These are phyloP conservation scores for Thielaviopsis euricoi DNA, from an alignment of 2,329 filamentous ascomycete species.

Conservation along the genomic window DNA sequence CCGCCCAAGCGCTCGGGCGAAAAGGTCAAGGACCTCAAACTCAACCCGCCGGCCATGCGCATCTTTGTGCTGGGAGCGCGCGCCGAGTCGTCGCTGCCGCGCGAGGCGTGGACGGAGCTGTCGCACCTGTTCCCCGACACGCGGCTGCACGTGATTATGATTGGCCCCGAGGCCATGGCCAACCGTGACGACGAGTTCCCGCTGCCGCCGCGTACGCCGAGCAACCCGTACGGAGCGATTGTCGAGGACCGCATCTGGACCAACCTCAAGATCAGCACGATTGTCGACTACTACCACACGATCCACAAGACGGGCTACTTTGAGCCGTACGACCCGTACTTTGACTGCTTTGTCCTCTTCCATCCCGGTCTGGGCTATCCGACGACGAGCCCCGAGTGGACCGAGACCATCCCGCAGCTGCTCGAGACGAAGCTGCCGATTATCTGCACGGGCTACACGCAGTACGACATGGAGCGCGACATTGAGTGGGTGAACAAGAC, in stretches of 20 bases:
- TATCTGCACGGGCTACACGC: slow-evolving; percentile 88
- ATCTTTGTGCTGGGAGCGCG: slow-evolving; percentile 88
- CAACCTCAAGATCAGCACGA: slow-evolving; percentile 91
- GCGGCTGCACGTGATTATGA: slow-evolving; percentile 82
- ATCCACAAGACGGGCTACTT: slow-evolving; percentile 84
- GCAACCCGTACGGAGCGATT: slow-evolving; percentile 85
- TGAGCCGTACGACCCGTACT: slow-evolving; percentile 91
- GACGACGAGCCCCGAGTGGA: slow-evolving; percentile 85
- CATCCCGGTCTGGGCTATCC: slow-evolving; percentile 93
- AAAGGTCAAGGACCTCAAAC: slow-evolving; percentile 61
- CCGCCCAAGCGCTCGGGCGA: slow-evolving; percentile 59
- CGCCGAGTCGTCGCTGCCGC: slow-evolving; percentile 90
- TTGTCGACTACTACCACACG: slow-evolving; percentile 96
- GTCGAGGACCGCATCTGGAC: slow-evolving; percentile 80
- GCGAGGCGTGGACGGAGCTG: slow-evolving; percentile 86
- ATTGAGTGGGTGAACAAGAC: slow-evolving; percentile 79
- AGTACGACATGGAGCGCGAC: slow-evolving; percentile 86
- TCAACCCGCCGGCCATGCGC: slow-evolving; percentile 74
- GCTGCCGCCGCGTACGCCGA: slow-evolving; percentile 64
- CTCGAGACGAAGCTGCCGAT: slow-evolving; percentile 93
- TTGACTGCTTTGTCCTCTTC: slow-evolving; percentile 94
- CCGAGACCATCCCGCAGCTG: slow-evolving; percentile 72
- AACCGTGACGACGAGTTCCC: slow-evolving; percentile 90
- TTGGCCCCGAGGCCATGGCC: slow-evolving; percentile 89
- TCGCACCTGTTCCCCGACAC: slow-evolving; percentile 87